Conservation (phyloP, 2,329 filamentous ascomycete species). For the Chaetothyriales sp. region DNA sequence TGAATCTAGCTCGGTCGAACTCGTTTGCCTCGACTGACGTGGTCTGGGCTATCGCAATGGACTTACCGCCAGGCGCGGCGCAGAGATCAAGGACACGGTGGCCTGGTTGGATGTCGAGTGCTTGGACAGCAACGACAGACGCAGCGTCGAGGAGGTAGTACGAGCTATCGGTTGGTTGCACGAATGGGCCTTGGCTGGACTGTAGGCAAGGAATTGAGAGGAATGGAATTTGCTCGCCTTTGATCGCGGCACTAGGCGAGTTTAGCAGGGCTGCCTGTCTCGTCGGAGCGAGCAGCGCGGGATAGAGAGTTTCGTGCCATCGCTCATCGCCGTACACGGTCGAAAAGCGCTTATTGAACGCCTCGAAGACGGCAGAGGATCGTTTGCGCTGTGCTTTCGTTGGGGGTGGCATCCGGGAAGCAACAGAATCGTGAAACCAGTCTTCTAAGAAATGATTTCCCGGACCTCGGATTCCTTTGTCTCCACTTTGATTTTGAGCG, state of each 20-base stretch:
- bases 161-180: background rate
- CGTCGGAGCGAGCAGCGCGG: constrained; percentile 4
- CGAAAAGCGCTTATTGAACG: constrained; percentile 5
- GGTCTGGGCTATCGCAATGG: constrained; percentile 3
- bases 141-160: constrained; percentile 8
- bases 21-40: constrained; percentile 6
- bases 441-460: too few relatives aligned
- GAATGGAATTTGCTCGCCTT: background rate
- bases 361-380: constrained; percentile 1
- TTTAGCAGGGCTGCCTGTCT: constrained; percentile 8
- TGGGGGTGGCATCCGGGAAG: background rate
- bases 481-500: too few relatives aligned
- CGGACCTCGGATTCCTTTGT: too few relatives aligned
- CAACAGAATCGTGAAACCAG: too few relatives aligned
- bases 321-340: constrained; percentile 4
- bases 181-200: background rate
- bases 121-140: constrained; percentile 5
- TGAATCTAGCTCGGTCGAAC: constrained; percentile 3
- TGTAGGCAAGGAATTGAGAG: background rate
- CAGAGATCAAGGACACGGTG: constrained; percentile 7
- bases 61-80: constrained; percentile 8
- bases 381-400: constrained; percentile 6
- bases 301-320: constrained; percentile 6
- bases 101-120: constrained; percentile 4
- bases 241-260: background rate